phyloP scores from a whole-genome alignment of 1,139 yeast genomes.

The Arxiozyma telluris region DNA sequence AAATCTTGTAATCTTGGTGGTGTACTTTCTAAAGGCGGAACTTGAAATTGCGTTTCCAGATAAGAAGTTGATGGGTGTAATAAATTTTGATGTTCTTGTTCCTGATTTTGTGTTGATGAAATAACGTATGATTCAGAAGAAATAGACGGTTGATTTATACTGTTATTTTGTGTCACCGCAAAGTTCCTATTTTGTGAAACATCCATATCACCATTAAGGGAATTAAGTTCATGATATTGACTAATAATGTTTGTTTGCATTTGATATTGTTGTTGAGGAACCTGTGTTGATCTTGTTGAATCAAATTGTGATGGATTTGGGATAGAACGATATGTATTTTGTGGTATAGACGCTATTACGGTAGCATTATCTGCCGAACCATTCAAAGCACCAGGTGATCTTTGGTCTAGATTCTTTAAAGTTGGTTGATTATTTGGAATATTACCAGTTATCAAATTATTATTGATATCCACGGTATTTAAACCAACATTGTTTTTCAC shows the following conservation, averaged over 20 bases:
- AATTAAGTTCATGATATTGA: neutral
- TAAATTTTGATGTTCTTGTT: neutral
- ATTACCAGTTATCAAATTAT: neutral
- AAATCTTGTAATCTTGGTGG: slow-evolving; percentile 12
- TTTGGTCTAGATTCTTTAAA: neutral
- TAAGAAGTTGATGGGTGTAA: neutral
- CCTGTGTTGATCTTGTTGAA: neutral
- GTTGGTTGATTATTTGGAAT: neutral
- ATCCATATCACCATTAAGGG: neutral
- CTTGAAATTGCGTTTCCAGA: neutral
- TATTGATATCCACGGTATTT: neutral
- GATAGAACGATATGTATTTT: neutral
- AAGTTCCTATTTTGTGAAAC: neutral
- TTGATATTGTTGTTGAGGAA: neutral
- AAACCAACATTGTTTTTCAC: neutral
- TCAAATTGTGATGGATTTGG: neutral
- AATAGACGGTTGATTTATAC: neutral
- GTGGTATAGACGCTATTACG: neutral
- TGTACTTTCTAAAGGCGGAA: neutral
- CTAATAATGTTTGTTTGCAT: neutral
- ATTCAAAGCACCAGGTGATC: neutral
- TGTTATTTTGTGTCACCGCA: neutral
- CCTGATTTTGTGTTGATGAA: neutral
- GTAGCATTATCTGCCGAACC: neutral
- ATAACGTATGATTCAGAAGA: too few relatives aligned